phyloP scores from a whole-genome alignment of 768 basidiomycete genomes.

The Clitopilus hobsonii region DNA sequence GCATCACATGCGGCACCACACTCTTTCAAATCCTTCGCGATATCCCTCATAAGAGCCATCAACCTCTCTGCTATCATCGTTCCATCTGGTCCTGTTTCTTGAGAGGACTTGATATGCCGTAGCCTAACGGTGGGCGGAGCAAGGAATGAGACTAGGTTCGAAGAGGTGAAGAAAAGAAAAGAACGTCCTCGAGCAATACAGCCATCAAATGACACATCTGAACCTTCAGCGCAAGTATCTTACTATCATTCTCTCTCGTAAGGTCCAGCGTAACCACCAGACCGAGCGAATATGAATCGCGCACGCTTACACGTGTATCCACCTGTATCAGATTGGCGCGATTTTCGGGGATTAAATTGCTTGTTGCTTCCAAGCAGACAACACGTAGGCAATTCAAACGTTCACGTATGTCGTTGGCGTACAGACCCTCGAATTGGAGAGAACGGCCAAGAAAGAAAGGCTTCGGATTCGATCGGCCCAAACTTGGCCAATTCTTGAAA shows the following conservation, averaged over 20 bases:
- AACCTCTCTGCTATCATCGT: constrained; percentile 24
- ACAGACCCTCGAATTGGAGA: no score
- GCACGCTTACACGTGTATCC: no score
- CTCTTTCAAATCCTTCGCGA: constrained; percentile 35
- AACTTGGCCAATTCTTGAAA: no score
- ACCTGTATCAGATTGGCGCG: no score
- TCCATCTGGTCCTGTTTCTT: constrained; percentile 26
- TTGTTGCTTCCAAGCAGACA: no score
- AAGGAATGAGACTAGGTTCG: not conserved
- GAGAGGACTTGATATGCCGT: constrained; percentile 19
- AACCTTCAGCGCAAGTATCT: constrained; percentile 37
- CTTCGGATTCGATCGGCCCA: no score
- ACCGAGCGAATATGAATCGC: no score
- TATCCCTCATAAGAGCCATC: constrained; percentile 18
- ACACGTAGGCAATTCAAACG: no score
- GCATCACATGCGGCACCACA: constrained; percentile 42
- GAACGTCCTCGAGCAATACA: constrained; percentile 38
- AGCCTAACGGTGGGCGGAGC: no score
- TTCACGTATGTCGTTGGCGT: no score
- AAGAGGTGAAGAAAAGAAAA: not conserved
- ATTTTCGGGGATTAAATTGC: no score
- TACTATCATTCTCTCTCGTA: constrained; percentile 48
- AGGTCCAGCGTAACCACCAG: constrained; percentile 43
- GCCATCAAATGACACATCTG: constrained; percentile 50
- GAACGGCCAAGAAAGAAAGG: no score